Evolutionary conservation across 2,329 filamentous ascomycete species (phyloP).

Genomic region (Cladosporium colombiae): DNA sequence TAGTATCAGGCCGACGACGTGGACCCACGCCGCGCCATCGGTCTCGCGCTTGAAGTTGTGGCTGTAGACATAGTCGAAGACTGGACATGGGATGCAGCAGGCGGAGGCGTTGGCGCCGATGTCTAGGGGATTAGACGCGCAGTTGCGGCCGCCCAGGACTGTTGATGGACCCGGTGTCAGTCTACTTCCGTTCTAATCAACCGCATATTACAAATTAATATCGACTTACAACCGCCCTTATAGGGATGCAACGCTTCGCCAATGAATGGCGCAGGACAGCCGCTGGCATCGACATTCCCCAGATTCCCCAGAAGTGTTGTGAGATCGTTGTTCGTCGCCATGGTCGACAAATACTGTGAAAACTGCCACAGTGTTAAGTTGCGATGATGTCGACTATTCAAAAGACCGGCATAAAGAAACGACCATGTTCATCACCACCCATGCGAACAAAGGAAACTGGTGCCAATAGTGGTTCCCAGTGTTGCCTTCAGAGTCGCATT

Average conservation of each 20-base stretch:
- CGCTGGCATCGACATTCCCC: constrained; percentile 27
- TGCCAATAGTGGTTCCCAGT: neutral
- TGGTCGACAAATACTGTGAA: neutral
- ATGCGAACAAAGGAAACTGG: too few relatives aligned
- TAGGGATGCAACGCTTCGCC: constrained; percentile 28
- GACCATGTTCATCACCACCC: neutral
- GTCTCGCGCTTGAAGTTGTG: constrained; percentile 57
- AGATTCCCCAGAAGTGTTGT: constrained; percentile 22
- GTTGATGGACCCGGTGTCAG: neutral
- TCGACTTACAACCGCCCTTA: constrained; percentile 30
- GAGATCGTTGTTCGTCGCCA: constrained; percentile 16
- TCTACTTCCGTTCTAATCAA: neutral
- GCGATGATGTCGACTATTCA: neutral
- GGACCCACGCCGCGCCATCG: constrained; percentile 75
- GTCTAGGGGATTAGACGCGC: constrained; percentile 31
- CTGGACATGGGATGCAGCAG: constrained; percentile 84
- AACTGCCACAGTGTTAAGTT: neutral
- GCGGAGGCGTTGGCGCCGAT: constrained; percentile 24
- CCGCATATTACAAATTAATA: neutral
- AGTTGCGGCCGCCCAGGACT: constrained; percentile 30
- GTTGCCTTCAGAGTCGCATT: neutral
- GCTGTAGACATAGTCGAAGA: constrained; percentile 70
- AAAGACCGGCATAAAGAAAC: neutral
- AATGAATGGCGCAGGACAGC: constrained; percentile 33
- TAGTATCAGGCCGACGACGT: constrained; percentile 68